A percentile compares a stretch with the other conserved stretches of the same genome.
Conservation (phyloP, 805 yeast species). For the Yarrowia sp. region DNA sequence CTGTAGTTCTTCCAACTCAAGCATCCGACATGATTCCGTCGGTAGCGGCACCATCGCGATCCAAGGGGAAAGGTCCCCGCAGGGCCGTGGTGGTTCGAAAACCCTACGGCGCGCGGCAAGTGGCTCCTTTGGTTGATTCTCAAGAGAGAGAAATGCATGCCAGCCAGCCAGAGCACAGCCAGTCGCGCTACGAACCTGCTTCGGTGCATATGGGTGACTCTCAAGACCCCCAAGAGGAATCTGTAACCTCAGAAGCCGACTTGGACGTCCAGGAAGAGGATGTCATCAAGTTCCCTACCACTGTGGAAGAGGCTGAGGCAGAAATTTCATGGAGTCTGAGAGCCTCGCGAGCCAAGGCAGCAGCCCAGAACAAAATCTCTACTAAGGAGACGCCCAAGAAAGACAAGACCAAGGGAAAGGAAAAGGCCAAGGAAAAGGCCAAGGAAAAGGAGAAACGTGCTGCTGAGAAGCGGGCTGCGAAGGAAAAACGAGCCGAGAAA, state of each 20-base stretch:
- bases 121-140: neutral
- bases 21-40: too few relatives aligned
- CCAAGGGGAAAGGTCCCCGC: too few relatives aligned
- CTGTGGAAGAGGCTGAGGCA: neutral
- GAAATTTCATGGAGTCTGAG: neutral
- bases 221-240: neutral
- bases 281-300: too few relatives aligned
- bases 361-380: neutral
- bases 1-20: too few relatives aligned
- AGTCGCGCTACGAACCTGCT: neutral
- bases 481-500: neutral
- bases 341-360: neutral
- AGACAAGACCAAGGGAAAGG: too few relatives aligned
- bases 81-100: neutral
- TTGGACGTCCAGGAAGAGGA: too few relatives aligned
- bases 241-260: neutral
- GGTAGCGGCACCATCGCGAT: too few relatives aligned
- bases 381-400: too few relatives aligned
- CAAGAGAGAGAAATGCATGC: neutral
- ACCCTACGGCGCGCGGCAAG: neutral
- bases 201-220: neutral
- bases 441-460: neutral
- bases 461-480: neutral
- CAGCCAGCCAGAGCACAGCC: neutral
- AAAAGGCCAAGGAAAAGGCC: neutral